Base-by-base conservation (phyloP, 2,329 filamentous ascomycete species). In the Botrytis deweyae region DNA sequence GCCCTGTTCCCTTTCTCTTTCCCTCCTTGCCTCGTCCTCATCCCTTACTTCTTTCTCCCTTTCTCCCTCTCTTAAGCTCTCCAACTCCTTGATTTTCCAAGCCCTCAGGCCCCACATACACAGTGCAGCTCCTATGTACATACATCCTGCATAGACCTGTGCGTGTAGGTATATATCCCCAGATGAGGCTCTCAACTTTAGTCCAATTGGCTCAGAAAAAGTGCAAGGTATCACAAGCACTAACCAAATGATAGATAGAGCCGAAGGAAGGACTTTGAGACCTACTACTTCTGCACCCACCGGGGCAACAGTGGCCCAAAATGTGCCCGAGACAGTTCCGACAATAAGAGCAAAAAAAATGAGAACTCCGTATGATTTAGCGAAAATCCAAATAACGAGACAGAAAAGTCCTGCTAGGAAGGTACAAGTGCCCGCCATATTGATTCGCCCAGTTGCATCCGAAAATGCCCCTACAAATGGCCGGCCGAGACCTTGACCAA, bases 371-470 rank as follows among this genome's bases (percentile, higher is more conserved):
- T 89, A 92, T 18, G 80, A 81, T 76, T 86, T 87, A 2, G 92
- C 91, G 75, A 90, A 89, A 72, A 90, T 89, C 93, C 93, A 95
- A 49, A 95, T 86, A 33, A 91, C 87, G 63, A 95, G 86, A 55
- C 88, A 87, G 52, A 92, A 88, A 1, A 94, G 74, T 10, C 88
- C 90, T 1, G 88, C 87, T 4, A 91, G 79, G 49, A 92, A 87
- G 0, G 92, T 93, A 80, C 90, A 89, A 0, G 88, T 80, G 3
- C 84, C 86, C 1, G 92, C 90, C 83, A 94, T 90, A 79, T 95
- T 95, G 77, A 95, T 87, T 18, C 92, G 86, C 0, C 93, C 93
- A 12, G 91, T 85, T 2, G 82, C 83, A 80, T 95, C 93, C 73
- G 89, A 92, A 74, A 91, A 91, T 73, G 92, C 89, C 0, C 93